Evolutionary conservation across 1,284 basidiomycete genomes (phyloP).

Genomic region (Austropuccinia psidii): DNA sequence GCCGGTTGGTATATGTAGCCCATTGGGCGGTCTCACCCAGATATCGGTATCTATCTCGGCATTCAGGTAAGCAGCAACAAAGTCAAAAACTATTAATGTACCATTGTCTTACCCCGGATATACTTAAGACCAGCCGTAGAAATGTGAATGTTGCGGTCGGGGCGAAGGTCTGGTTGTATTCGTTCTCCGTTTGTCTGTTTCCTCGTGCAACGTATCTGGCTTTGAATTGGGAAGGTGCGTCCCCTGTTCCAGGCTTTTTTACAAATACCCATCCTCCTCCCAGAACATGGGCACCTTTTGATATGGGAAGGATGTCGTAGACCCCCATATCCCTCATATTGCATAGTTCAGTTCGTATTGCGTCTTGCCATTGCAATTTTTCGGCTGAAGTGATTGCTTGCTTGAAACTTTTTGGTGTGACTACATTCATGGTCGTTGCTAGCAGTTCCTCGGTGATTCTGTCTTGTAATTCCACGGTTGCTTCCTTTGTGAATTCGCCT

Average conservation of each 20-base stretch:
- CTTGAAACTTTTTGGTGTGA: no score
- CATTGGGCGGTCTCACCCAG: not conserved
- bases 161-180: not conserved
- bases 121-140: not conserved
- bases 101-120: not conserved
- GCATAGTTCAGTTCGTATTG: not conserved
- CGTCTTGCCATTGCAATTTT: not conserved
- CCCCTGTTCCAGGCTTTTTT: no score
- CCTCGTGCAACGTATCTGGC: not conserved
- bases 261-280: no score
- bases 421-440: no score
- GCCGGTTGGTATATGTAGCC: not conserved
- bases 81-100: not conserved
- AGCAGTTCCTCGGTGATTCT: no score
- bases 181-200: not conserved
- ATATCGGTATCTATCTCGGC: slow-evolving; percentile 6
- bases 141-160: slow-evolving; percentile 12
- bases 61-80: slow-evolving; percentile 15
- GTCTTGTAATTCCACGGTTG: no score
- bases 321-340: not conserved
- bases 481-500: no score
- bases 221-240: no score
- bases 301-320: no score
- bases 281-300: no score
- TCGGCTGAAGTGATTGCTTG: no score